Conservation (phyloP, 768 basidiomycete genomes). For the Lactifluus piperatus region DNA sequence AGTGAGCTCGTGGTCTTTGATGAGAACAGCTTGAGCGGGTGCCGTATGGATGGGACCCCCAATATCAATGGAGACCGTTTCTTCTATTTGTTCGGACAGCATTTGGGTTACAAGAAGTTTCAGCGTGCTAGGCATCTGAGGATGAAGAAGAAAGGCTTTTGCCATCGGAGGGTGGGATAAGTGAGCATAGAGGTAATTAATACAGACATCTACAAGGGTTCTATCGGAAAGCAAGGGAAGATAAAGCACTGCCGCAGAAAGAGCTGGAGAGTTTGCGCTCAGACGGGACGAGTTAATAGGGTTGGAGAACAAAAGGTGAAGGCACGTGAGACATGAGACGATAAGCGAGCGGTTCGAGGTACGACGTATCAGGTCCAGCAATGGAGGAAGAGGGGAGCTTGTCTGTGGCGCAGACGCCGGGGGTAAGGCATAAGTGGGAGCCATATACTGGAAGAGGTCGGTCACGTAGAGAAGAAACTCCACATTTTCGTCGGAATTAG, state of each 20-base stretch:
- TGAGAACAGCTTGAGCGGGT: constrained; percentile 37
- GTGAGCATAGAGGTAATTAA: constrained; percentile 71
- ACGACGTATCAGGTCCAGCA: constrained; percentile 45
- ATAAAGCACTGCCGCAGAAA: constrained; percentile 57
- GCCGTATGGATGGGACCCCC: constrained; percentile 49
- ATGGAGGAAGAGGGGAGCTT: constrained; percentile 45
- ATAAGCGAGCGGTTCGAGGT: constrained; percentile 72
- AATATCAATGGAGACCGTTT: constrained; percentile 55
- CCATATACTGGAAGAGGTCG: constrained; percentile 62
- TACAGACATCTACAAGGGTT: constrained; percentile 54
- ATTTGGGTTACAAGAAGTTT: constrained; percentile 60
- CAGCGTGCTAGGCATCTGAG: constrained; percentile 60
- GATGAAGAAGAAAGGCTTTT: constrained; percentile 65
- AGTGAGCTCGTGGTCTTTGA: constrained; percentile 57
- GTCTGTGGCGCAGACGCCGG: constrained; percentile 26
- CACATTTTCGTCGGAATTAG: constrained; percentile 52
- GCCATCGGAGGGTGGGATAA: constrained; percentile 67
- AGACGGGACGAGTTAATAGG: constrained; percentile 50
- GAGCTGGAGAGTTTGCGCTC: constrained; percentile 45
- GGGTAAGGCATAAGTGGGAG: constrained; percentile 36
- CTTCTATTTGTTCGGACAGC: constrained; percentile 64
- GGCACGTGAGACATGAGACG: constrained; percentile 49
- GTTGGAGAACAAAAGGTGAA: constrained; percentile 55
- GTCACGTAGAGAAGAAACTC: constrained; percentile 67
- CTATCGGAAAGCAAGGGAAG: constrained; percentile 68